Conservation (phyloP, 1,139 yeast genomes). For the Saccharomyces hybrid region DNA sequence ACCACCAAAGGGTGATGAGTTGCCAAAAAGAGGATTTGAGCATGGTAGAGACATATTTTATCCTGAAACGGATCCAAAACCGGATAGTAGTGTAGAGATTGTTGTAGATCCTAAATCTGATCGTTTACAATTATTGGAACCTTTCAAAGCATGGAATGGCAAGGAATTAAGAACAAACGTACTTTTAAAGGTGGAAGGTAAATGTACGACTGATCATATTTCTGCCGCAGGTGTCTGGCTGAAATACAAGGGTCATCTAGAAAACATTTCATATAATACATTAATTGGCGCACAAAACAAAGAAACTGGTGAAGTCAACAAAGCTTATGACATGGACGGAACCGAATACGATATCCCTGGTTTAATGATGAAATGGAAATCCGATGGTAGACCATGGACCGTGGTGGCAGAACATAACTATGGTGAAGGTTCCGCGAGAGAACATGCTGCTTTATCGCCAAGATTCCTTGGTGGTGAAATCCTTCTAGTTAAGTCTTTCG, state of each 20-base stretch:
- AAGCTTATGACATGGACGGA: slow-evolving; percentile 83
- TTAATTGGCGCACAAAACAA: slow-evolving; percentile 94
- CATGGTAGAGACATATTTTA: too few relatives aligned
- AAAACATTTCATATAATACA: slow-evolving; percentile 90
- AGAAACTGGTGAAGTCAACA: slow-evolving; percentile 93
- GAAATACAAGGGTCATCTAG: slow-evolving; percentile 95
- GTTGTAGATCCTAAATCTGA: slow-evolving; percentile 71
- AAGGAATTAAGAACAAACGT: slow-evolving; percentile 72
- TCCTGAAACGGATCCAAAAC: too few relatives aligned
- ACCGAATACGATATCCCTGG: slow-evolving; percentile 80
- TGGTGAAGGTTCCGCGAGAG: slow-evolving; percentile 99
- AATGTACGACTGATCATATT: slow-evolving; percentile 97
- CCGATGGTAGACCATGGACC: slow-evolving; percentile 77
- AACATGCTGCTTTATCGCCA: slow-evolving; percentile 96
- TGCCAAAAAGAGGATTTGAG: too few relatives aligned
- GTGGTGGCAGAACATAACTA: slow-evolving; percentile 97
- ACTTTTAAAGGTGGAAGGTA: slow-evolving; percentile 86
- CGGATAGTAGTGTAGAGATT: too few relatives aligned
- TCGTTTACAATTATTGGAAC: slow-evolving; percentile 78
- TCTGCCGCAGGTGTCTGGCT: slow-evolving; percentile 99
- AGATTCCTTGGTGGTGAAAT: slow-evolving; percentile 87
- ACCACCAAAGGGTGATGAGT: too few relatives aligned
- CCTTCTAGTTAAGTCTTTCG: slow-evolving; percentile 89
- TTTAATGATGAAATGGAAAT: slow-evolving; percentile 91
- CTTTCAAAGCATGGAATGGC: slow-evolving; percentile 81